Base-by-base conservation (phyloP, 139 green algal species). In the Chlamydomonas urium region DNA sequence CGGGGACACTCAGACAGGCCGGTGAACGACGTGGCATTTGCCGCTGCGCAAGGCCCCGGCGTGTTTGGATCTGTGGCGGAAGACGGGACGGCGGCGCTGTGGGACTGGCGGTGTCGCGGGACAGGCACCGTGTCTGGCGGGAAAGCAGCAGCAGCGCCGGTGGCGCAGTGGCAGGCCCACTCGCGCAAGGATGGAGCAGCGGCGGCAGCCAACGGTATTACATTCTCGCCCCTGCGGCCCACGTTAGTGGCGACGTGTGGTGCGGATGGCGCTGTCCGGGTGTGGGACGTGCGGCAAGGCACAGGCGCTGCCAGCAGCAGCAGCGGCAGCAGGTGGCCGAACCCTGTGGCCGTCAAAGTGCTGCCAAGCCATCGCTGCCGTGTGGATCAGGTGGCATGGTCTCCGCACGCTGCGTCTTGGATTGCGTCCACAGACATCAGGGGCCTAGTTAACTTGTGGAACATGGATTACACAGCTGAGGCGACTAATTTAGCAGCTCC, bases 51-150 rank as follows among this genome's bases (percentile, higher is more conserved):
- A n/a, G n/a, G n/a, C n/a, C 53, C 53, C 19, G n/a, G 26, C 29
- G n/a, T 63, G 53, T 63, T 63, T 26, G 53, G 10, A 8, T 63
- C 53, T 6, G 53, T 63, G 21, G 53, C 17, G 19, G 53, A 63
- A 10, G 53, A 63, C 26, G 53, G 53, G 17, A 36, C 6, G 17
- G 53, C 29, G 10, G 21, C 17, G 17, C 21, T 63, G 24, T 63
- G 53, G 53, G 53, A 63, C 53, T 21, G 24, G 10, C 24, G 53
- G 53, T 5, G 14, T 8, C 17, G 53, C n/a, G n/a, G 53, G 6
- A 26, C 53, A 26, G 17, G 6, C 17, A 17, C 45, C 21, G 45
- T 17, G 17, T 56, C 45, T 26, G 45, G 45, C n/a, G n/a, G n/a
- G n/a, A n/a, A 56, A 56, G 45, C 45, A 56, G 45, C 21, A 56